Evolutionary conservation across 805 yeast genomes (phyloP), one percentile per base, ranked within the genome.

Genomic region (Candida xiaguanensis): DNA sequence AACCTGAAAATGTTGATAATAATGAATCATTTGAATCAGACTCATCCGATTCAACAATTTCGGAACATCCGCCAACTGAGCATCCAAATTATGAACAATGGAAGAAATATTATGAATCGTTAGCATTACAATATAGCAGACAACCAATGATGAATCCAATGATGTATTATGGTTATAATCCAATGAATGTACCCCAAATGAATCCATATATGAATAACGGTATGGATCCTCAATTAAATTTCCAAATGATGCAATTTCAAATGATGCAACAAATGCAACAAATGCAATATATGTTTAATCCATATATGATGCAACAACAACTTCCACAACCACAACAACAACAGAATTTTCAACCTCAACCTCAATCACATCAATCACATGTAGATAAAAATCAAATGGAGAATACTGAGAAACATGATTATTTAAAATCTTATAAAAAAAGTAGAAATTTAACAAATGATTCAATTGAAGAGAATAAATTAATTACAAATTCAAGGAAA

Each of bases 11-110:
- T 17, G 44, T 32, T 11, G 23, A 15, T 15, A 46, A 37, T 12
- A 36, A 36, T 15, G 47, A 43, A 4, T 41, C 43, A 1, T 41
- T 34, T 16, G 45, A 45, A 5, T 48, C 38, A 22, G 43, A 47
- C 12, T 35, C 34, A 15, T 26, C 47, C 1, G 47, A 9, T 3
- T 34, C 40, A 8, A 26, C 46, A 12, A 12, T 20, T 18, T 43
- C 46, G 11, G 23, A 42, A 2, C 26, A 33, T 13, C 37, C 29
- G 5, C 46, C 46, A 5, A 51, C 25, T n/a, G 52, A 46, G 25
- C 64, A 61, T 40, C 64, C 65, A 7, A 59, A 60, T 41, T 59
- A 61, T 37, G 56, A 55, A 26, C 69, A 65, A 42, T 65, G 70
- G 70, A 59, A 56, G 32, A 61, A 56, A 36, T 66, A 65, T 46